These are phyloP conservation scores for Metschnikowia chrysomelidarum DNA, from an alignment of 805 yeast genomes.

Conservation along the genomic window DNA sequence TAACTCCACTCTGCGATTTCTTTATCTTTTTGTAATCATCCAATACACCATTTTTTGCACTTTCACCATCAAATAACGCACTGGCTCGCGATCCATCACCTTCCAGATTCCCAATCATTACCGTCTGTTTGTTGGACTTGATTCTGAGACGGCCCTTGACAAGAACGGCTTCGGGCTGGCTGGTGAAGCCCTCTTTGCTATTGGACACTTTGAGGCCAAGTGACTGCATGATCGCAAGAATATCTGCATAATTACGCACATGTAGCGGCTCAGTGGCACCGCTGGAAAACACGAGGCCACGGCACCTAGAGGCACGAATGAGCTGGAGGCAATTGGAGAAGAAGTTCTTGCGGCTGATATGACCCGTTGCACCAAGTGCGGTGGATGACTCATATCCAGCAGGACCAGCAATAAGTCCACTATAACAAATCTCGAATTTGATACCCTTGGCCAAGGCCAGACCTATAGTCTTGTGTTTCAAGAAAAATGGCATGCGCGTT, in stretches of 20 bases:
- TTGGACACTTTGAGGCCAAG: constrained; percentile 69
- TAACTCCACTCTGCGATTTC: constrained; percentile 18
- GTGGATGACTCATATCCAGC: constrained; percentile 25
- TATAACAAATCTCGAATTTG: constrained; percentile 74
- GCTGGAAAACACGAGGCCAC: constrained; percentile 76
- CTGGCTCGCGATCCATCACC: constrained; percentile 13
- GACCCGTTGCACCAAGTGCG: constrained; percentile 22
- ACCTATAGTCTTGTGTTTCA: constrained; percentile 82
- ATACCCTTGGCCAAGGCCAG: constrained; percentile 83
- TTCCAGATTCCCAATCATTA: constrained; percentile 47
- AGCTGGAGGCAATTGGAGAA: constrained; percentile 72
- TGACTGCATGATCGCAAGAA: constrained; percentile 59
- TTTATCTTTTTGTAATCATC: constrained; percentile 18
- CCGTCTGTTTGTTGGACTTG: constrained; percentile 75
- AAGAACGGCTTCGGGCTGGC: constrained; percentile 61
- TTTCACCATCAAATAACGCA: constrained; percentile 10
- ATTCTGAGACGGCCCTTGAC: constrained; percentile 72
- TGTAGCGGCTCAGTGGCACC: constrained; percentile 63
- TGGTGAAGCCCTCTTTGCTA: constrained; percentile 57
- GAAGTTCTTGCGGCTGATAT: constrained; percentile 54
- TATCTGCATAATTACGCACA: constrained; percentile 66
- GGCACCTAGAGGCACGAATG: constrained; percentile 73
- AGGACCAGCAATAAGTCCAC: constrained; percentile 46
- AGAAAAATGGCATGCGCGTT: constrained; percentile 65
- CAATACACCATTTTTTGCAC: constrained; percentile 25